phyloP scores from a whole-genome alignment of 805 yeast genomes.

The Kodamaea kaohsiungensis region DNA sequence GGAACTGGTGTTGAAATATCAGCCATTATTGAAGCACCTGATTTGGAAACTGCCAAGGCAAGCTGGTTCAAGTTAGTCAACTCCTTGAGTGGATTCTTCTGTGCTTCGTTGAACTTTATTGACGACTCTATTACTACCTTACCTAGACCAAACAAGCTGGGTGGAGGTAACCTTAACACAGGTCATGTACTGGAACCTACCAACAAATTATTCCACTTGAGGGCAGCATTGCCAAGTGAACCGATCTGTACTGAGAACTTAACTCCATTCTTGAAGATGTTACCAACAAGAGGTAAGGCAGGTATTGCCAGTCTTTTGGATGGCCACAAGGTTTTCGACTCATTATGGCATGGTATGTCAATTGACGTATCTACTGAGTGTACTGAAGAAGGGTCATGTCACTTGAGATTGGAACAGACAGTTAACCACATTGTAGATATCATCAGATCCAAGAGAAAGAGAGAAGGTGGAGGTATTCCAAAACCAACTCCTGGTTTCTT shows the following conservation, averaged over 20 bases:
- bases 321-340: slow-evolving; percentile 88
- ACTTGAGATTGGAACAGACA: slow-evolving; percentile 58
- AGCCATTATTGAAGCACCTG: slow-evolving; percentile 74
- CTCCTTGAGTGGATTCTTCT: slow-evolving; percentile 84
- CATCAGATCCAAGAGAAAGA: slow-evolving; percentile 63
- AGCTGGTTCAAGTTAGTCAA: slow-evolving; percentile 76
- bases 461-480: slow-evolving; percentile 66
- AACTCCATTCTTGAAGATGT: slow-evolving; percentile 85
- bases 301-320: slow-evolving; percentile 84
- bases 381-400: slow-evolving; percentile 37
- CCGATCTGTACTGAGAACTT: slow-evolving; percentile 96
- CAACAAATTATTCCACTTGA: slow-evolving; percentile 54
- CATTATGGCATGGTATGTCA: slow-evolving; percentile 93
- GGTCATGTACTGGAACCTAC: slow-evolving; percentile 23
- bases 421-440: slow-evolving; percentile 75
- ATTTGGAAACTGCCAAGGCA: slow-evolving; percentile 52
- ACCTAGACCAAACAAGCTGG: slow-evolving; percentile 48
- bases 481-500: slow-evolving; percentile 70
- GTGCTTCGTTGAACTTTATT: slow-evolving; percentile 91
- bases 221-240: slow-evolving; percentile 92
- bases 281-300: slow-evolving; percentile 90
- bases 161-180: slow-evolving; percentile 16
- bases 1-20: slow-evolving; percentile 96
- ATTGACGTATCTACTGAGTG: slow-evolving; percentile 72
- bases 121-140: slow-evolving; percentile 75